Evolutionary conservation across 192 early-diverging fungal genomes (phyloP), one percentile per base, ranked within the genome.

Genomic region (Podila clonocystis): DNA sequence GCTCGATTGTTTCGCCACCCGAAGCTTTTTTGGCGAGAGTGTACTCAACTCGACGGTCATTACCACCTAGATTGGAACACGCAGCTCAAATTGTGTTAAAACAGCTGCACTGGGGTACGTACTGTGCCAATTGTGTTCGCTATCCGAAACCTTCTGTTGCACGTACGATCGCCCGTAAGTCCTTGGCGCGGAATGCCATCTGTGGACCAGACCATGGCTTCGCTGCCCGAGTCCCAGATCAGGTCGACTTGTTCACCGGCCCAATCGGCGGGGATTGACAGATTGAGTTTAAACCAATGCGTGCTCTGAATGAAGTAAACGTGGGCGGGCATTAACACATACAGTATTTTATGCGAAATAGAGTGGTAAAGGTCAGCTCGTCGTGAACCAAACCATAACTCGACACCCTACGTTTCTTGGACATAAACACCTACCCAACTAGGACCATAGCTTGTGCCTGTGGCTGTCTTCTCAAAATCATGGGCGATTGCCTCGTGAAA

Each of bases 131-230:
- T 36, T 9, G 8, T 36, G 34, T 36, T 36, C 7, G 9, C 34
- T 2, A 36, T 36, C 3, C 34, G 9, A 36, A 36, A 11, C 9
- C 0, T 55, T 55, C 26, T 55, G 52, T 69, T 63, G 50, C 3
- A 67, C 78, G 59, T 80, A 92, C 91, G 79, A 88, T 92, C 94
- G 26, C 97, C 96, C 0, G 97, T 97, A 58, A 99, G 82, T 8
- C 97, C 98, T 80, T 94, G 93, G 26, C 98, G 83, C 1, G 95
- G 91, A 59, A 91, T 73, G 2, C 98, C 97, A 9, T 92, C 87
- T 19, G 72, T 86, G 5, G 94, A 91, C 94, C 95, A 99, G n/a
- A 99, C 82, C 85, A 99, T 84, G 20, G 87, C 96, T 82, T 99
- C 97, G 74, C 91, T 95, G 67, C 85, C 83, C 12, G 96, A 88